Base-by-base conservation (phyloP, 306 rosid species). In the Inga leiocalycina region DNA sequence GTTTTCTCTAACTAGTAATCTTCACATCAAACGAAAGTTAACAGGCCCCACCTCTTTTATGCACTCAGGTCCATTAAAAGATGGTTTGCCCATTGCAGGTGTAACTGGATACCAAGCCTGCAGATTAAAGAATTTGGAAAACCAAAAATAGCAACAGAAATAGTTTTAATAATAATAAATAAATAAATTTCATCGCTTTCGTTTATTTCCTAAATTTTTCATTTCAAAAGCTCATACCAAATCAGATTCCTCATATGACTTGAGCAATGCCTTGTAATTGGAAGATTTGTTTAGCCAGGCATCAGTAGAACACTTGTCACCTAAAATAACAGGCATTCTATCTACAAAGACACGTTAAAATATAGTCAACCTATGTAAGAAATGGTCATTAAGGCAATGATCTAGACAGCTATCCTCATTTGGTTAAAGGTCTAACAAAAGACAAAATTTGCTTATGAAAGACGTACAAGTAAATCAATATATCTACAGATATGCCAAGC, bases 241-340 rank as follows among this genome's bases (percentile, higher is more conserved):
- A 89, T 93, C 94, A 44, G 89, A 81, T 84, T 86, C 91, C 84
- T 90, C 94, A 17, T 91, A 90, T 57, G 97, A 93, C 85, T 92
- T 92, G 75, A 96, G 91, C 83, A 93, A 75, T 44, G 79, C 43
- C 82, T 89, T 90, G 81, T 73, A 77, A 75, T 87, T 81, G 86
- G 97, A 88, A 80, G 87, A 77, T 86, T 83, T 83, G 84, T 84
- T 69, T 69, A 93, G 88, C 99, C 99, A 96, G 32, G 87, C 76
- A 83, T 92, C 97, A 22, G 87, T 89, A 34, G 92, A 86, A 71
- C 76, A 92, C 87, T 89, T 89, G 90, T 88, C 91, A n/a, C 97
- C 91, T 81, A 93, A 88, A 83, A 95, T 90, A 82, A 92, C 95
- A 75, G 98, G 98, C 98, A 95, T 96, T 87, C 98, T 90, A 84